Base-by-base conservation (phyloP, 345 rosid genomes). In the Eutrema yunnanense region DNA sequence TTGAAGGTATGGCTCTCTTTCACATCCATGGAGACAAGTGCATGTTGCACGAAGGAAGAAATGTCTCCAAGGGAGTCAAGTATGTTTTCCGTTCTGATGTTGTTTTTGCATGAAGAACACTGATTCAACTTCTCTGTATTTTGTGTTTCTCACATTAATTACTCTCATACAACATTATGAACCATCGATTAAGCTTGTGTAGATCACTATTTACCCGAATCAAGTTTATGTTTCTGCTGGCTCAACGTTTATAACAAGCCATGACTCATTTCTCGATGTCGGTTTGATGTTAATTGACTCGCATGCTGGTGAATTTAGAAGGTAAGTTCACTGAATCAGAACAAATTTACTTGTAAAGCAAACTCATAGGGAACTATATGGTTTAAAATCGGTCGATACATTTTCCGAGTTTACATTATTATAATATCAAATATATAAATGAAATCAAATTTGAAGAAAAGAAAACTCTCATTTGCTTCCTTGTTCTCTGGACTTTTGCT, bases 21-120 rank as follows among this genome's bases (percentile, higher is more conserved):
- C 98, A 95, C 74, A 82, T 92, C 65, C 99, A 92, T 65, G 99
- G 98, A 30, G 88, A 86, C 75, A 88, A 87, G 75, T 90, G 99
- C 59, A 77, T 92, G 98, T 74, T 95, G 85, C 99, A 90, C 63
- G 98, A 92, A 87, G 96, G 91, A 14, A 82, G 81, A 41, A 90
- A 85, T 51, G 94, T 92, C 37, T 64, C 85, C 3, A 87, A 85
- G 66, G 98, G 99, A 1, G 81, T 85, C 72, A 92, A 95, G 84
- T 95, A 92, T 73, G 86, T 95, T 52, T 84, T 92, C 71, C 90
- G 97, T 49, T 92, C 97, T 29, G 99, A 92, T 77, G 98, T 92
- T 16, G 89, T 80, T 80, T 95, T 95, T 84, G 98, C 96, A 69
- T 88, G 84, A 87, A 63, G 6, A 53, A 47, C 9, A 49, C 34